phyloP scores from a whole-genome alignment of 2,329 filamentous ascomycete genomes.

The Scleromitrula shiraiana region DNA sequence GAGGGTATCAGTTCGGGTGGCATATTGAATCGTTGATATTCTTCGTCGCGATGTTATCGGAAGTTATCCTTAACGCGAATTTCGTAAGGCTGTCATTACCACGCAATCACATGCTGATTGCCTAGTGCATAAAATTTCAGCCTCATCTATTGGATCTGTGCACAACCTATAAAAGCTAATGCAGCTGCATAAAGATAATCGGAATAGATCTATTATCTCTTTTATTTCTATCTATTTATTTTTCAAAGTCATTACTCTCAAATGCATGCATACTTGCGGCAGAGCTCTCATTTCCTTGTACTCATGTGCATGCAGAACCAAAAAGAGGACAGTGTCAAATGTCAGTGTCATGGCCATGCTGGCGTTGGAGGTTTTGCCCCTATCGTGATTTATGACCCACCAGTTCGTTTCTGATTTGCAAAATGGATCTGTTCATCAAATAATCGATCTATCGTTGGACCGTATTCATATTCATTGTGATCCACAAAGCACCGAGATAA shows the following conservation, averaged over 20 bases:
- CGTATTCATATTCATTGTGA: neutral
- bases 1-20: slow-evolving; percentile 24
- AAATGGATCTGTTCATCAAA: neutral
- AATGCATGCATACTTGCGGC: neutral
- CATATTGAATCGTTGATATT: no score
- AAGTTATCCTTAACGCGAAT: no score
- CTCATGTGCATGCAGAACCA: neutral
- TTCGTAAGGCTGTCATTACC: no score
- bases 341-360: neutral
- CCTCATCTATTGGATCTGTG: neutral
- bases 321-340: neutral
- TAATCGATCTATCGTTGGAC: neutral
- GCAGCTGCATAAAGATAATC: neutral
- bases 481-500: neutral
- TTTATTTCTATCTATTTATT: no score
- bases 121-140: neutral
- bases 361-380: neutral
- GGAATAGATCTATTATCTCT: no score
- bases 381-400: neutral
- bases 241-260: no score
- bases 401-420: neutral
- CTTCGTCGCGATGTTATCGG: no score
- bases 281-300: neutral
- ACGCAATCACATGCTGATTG: no score
- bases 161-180: neutral